A percentile compares a stretch with the other conserved stretches of the same genome.
phyloP scores from a whole-genome alignment of 345 rosid species.

The Eucalyptus marginata region DNA sequence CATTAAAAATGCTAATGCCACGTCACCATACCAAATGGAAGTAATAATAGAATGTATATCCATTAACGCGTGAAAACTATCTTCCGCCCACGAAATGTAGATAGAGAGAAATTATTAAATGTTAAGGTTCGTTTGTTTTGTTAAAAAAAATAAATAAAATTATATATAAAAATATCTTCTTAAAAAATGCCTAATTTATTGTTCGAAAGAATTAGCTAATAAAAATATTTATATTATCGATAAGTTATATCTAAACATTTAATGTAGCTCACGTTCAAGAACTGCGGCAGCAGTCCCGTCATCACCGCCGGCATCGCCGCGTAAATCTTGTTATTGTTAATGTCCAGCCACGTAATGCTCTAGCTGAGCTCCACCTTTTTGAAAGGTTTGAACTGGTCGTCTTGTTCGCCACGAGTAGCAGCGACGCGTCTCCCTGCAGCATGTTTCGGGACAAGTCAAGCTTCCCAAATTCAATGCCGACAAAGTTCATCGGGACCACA shows the following conservation, averaged over 20 bases:
- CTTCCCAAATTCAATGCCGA: conserved; percentile 17
- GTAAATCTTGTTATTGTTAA: conserved; percentile 50
- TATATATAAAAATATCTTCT: neutral
- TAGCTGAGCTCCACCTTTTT: conserved; percentile 17
- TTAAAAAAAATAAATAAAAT: neutral
- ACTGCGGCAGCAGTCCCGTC: neutral
- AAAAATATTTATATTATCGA: no score
- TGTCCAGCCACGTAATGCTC: conserved; percentile 26
- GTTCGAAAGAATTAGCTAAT: no score
- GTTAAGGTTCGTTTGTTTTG: neutral
- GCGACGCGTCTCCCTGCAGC: conserved; percentile 46
- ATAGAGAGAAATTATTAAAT: no score
- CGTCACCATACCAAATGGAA: neutral
- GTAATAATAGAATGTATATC: neutral
- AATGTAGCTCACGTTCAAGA: neutral
- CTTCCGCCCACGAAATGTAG: neutral
- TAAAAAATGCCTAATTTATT: no score
- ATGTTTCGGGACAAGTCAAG: conserved; percentile 51
- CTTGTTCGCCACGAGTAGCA: conserved; percentile 46
- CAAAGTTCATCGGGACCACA: conserved; percentile 29
- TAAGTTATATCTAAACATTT: neutral
- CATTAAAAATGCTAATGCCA: neutral
- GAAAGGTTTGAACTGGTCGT: conserved; percentile 55
- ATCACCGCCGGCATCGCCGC: neutral
- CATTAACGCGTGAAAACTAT: neutral